Evolutionary conservation across 2,329 filamentous ascomycete genomes (phyloP).

Genomic region (Pseudogymnoascus sp.): DNA sequence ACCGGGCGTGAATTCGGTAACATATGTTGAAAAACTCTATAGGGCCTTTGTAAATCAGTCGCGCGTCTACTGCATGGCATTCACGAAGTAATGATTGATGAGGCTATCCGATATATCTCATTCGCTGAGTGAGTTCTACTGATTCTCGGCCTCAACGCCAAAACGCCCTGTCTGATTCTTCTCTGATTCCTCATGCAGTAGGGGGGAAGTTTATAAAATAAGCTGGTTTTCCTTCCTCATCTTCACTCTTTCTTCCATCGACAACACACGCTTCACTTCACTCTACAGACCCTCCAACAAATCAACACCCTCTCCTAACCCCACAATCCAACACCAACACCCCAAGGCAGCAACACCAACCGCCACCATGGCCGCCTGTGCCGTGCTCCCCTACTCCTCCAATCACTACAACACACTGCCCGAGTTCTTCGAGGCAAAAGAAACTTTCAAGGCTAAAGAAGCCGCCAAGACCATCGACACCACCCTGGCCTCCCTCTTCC

Average conservation of each 20-base stretch:
- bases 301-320: not conserved
- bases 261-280: not conserved
- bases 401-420: not conserved
- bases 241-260: not conserved
- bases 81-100: not conserved
- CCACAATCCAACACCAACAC: not conserved
- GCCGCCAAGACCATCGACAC: not conserved
- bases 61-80: not conserved
- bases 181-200: not conserved
- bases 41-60: not conserved
- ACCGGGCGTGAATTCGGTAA: not conserved
- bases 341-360: not conserved
- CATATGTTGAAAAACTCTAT: not conserved
- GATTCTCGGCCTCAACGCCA: not conserved
- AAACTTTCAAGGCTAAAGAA: not conserved
- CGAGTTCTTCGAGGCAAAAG: not conserved
- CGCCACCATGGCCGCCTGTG: not conserved
- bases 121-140: not conserved
- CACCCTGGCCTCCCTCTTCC: not conserved
- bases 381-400: not conserved
- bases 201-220: not conserved
- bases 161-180: not conserved
- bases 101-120: not conserved
- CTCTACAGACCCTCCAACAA: not conserved
- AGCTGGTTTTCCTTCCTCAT: not conserved